phyloP scores from a whole-genome alignment of 176 grass and related monocot genomes.

The Luzula sylvatica region DNA sequence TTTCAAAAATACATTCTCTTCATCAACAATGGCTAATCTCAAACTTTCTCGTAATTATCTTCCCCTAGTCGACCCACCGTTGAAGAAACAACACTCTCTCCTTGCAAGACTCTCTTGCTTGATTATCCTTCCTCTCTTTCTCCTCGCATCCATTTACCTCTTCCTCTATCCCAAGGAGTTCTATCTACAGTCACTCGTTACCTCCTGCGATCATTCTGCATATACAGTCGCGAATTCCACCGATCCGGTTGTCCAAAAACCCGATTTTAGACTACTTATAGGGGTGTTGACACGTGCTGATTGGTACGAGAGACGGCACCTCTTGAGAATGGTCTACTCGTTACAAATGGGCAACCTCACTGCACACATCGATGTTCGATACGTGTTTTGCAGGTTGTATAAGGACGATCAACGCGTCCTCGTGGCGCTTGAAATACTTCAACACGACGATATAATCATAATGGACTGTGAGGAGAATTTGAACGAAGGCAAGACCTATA shows the following conservation, averaged over 20 bases:
- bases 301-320: slow-evolving; percentile 48
- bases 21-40: not conserved
- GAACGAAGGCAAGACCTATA: slow-evolving; percentile 28
- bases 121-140: slow-evolving; percentile 36
- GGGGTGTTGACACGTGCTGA: slow-evolving; percentile 56
- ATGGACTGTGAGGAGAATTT: slow-evolving; percentile 28
- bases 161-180: slow-evolving; percentile 55
- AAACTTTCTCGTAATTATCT: not conserved
- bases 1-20: not conserved
- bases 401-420: slow-evolving; percentile 65
- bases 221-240: not conserved
- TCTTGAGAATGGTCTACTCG: slow-evolving; percentile 56
- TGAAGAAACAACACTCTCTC: slow-evolving; percentile 17
- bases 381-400: slow-evolving; percentile 49
- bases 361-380: slow-evolving; percentile 45
- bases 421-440: slow-evolving; percentile 48
- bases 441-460: slow-evolving; percentile 26
- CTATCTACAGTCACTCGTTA: slow-evolving; percentile 44
- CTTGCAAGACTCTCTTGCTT: slow-evolving; percentile 25
- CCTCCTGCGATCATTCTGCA: slow-evolving; percentile 13
- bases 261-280: slow-evolving; percentile 56
- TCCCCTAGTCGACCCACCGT: not conserved
- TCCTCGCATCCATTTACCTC: slow-evolving; percentile 48
- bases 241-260: slow-evolving; percentile 17
- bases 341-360: slow-evolving; percentile 19